phyloP scores from a whole-genome alignment of 352 stramenopile species.

The Globisporangium splendens region DNA sequence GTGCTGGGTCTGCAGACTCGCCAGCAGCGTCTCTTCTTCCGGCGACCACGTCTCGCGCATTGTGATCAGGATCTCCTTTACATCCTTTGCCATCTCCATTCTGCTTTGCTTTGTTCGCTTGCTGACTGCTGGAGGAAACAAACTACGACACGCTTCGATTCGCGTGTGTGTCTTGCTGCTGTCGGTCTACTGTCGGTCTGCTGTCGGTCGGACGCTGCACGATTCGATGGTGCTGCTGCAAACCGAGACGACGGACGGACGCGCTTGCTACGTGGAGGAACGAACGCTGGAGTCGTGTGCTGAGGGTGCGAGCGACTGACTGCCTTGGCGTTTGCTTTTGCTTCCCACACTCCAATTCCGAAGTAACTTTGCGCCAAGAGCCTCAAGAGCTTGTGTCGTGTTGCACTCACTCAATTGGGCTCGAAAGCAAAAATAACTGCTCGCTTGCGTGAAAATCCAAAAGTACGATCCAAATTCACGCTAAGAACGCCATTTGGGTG shows the following conservation, averaged over 20 bases:
- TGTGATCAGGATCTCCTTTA: slow-evolving; percentile 74
- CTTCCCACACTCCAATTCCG: too few relatives aligned
- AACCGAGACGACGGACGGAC: too few relatives aligned
- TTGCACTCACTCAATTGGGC: not conserved
- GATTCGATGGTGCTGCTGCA: too few relatives aligned
- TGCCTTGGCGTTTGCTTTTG: too few relatives aligned
- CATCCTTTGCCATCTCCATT: slow-evolving; percentile 84
- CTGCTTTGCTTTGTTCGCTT: slow-evolving; percentile 2
- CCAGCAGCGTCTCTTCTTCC: slow-evolving; percentile 66
- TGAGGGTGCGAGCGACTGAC: too few relatives aligned
- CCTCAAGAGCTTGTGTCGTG: not conserved
- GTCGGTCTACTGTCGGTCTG: too few relatives aligned
- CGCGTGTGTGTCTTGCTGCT: too few relatives aligned
- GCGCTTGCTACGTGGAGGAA: too few relatives aligned
- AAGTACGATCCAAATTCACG: slow-evolving; percentile 11
- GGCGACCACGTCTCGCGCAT: slow-evolving; percentile 72
- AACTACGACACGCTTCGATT: not conserved
- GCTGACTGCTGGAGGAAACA: not conserved
- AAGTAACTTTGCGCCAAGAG: not conserved
- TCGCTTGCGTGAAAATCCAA: slow-evolving; percentile 13
- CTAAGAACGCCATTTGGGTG: slow-evolving; percentile 12
- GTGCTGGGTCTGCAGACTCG: slow-evolving; percentile 62
- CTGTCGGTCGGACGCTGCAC: too few relatives aligned
- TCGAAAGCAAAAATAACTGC: slow-evolving; percentile 5
- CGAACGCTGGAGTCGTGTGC: too few relatives aligned